Evolutionary conservation across 2,329 filamentous ascomycete species (phyloP), one percentile per base, ranked within the genome.

Genomic region (Geosmithia morbida): DNA sequence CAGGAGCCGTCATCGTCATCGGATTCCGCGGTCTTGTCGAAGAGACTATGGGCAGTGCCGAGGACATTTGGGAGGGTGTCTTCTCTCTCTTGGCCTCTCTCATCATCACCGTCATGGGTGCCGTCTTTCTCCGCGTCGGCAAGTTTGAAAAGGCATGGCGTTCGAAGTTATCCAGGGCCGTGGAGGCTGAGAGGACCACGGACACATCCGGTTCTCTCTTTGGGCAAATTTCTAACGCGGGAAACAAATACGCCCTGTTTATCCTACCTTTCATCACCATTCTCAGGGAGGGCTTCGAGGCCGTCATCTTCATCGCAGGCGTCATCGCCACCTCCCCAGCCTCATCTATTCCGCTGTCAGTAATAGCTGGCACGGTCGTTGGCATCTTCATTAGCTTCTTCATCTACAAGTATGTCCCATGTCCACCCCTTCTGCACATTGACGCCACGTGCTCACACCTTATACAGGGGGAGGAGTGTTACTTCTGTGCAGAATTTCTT

Each of bases 91-190:
- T 92, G 46, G 86, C 87, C 2, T 72, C 79, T 17, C 54, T 92
- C 53, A 87, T 94, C 65, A 92, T 94, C 64, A 84, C 84, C 37
- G 55, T 87, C 51, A 83, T 94, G 69, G 87, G 87, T 26, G 82
- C 80, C 30, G 86, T 85, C 4, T 75, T 94, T 29, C 76, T 94
- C 7, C 81, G 87, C 22, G 75, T 94, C 48, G 83, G 80, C 51
- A 92, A 90, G 64, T 75, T 92, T 62, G 85, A 88, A 61, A 81
- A 84, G 51, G 92, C 92, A 65, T 94, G 87, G 88, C 77, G 80
- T n/a, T 68, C 83, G 56, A 92, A 92, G 75, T 77, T 94, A 20
- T 77, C 81, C 17, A 77, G 76, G 55, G 78, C 84, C 2, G 65
- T 92, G 29, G 78, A 85, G 53, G 60, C 58, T 1, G 67, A 71